Conservation (phyloP, 2,329 filamentous ascomycete species). For the Fusarium equiseti region DNA sequence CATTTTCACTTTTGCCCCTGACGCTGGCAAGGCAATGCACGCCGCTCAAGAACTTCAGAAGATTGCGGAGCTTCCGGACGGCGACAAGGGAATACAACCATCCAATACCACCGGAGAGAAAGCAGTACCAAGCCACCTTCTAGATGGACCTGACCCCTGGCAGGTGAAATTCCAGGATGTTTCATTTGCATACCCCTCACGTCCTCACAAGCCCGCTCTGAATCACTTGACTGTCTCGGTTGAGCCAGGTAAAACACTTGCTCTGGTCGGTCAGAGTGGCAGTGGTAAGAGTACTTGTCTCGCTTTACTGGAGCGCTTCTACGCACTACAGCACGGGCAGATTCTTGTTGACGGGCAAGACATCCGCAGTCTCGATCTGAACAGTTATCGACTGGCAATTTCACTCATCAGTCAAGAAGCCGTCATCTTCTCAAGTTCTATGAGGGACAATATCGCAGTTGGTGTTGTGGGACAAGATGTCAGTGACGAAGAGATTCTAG, state of each 20-base stretch:
- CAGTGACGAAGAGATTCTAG: conserved; percentile 63
- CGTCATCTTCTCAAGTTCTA: conserved; percentile 75
- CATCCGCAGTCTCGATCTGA: conserved; percentile 68
- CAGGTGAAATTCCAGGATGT: not conserved
- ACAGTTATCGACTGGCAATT: conserved; percentile 72
- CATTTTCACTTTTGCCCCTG: conserved; percentile 49
- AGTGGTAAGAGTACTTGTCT: conserved; percentile 81
- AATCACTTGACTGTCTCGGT: conserved; percentile 72
- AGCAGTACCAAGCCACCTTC: not conserved
- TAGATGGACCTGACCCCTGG: conserved; percentile 1
- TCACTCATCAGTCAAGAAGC: conserved; percentile 81
- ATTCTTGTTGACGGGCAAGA: conserved; percentile 73
- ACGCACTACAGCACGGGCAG: conserved; percentile 66
- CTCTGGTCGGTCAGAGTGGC: conserved; percentile 75
- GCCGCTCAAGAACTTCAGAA: conserved; percentile 3
- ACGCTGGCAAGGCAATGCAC: conserved; percentile 43
- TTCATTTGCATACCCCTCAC: conserved; percentile 61
- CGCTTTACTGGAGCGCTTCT: conserved; percentile 74
- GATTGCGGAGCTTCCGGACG: not conserved
- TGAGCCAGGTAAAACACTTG: conserved; percentile 75
- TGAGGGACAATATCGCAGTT: conserved; percentile 74
- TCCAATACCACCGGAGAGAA: not conserved
- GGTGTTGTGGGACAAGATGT: conserved; percentile 67
- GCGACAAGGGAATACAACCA: not conserved
- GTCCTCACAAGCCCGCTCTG: conserved; percentile 65